Base-by-base conservation (phyloP, 148 eudicot genomes). In the Talinum fruticosum region DNA sequence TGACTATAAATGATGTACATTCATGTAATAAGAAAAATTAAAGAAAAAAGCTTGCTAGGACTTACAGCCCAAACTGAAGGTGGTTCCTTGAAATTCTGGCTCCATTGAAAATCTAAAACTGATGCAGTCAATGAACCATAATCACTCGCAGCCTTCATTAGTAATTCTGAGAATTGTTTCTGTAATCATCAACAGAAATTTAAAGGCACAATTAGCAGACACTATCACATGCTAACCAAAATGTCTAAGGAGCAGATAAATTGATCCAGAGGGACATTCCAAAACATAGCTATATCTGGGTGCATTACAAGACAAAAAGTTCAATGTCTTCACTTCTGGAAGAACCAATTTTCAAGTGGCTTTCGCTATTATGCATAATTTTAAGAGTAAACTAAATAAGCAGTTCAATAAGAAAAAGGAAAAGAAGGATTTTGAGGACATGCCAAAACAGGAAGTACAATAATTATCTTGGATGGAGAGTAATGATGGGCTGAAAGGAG, bases 91-190 rank as follows among this genome's bases (percentile, higher is more conserved):
- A 92, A 95, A 81, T 92, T 95, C 76, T 95, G 99, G 83, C 85
- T 95, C 99, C 99, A 95, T 61, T 95, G 97, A 78, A 95, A 90
- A 84, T 93, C 99, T 44, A 92, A 85, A 83, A 96, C 93, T 12
- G 99, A 93, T 53, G 97, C 87, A 38, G 99, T 93, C 84, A 96
- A 86, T 61, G 94, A 89, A 72, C 99, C 99, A 87, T 96, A 96
- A 89, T 96, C 99, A 86, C 93, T 93, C 15, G 99, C 99, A 72
- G 99, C 97, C 87, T 90, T 96, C 99, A 93, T 96, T 36, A 96
- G 82, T 70, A 96, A 78, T 76, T 96, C 97, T 59, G 97, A 96
- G 84, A 96, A 93, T 87, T 96, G 97, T 86, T 96, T 96, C 99
- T 96, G 93, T 71, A 78, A 45, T 72, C 80, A 81, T 64, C 41